Conservation (phyloP, 768 basidiomycete genomes). For the Gloeostereum incarnatum region DNA sequence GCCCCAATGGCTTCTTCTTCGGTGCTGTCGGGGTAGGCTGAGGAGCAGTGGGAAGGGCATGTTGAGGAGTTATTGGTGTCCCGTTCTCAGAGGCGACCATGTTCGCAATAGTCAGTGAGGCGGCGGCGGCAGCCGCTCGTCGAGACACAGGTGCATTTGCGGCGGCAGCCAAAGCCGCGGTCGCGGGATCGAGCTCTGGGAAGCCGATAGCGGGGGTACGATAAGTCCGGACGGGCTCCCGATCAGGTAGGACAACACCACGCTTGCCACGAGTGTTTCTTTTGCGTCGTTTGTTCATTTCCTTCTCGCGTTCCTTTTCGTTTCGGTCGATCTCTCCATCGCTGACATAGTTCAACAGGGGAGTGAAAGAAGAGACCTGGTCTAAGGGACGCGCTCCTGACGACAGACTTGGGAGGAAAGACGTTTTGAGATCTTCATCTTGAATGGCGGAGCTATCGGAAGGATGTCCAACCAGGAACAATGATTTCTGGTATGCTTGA, state of each 20-base stretch:
- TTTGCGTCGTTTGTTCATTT: slow-evolving; percentile 76
- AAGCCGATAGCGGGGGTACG: slow-evolving; percentile 84
- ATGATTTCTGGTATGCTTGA: slow-evolving; percentile 82
- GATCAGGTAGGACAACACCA: slow-evolving; percentile 81
- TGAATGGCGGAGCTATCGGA: slow-evolving; percentile 68
- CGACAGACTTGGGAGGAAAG: slow-evolving; percentile 78
- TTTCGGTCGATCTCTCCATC: slow-evolving; percentile 83
- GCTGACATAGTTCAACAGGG: slow-evolving; percentile 80
- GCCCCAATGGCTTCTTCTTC: slow-evolving; percentile 60
- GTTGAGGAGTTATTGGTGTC: slow-evolving; percentile 43
- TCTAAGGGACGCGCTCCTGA: slow-evolving; percentile 67
- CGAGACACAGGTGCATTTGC: slow-evolving; percentile 62
- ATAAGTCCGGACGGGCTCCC: slow-evolving; percentile 87
- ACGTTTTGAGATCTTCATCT: slow-evolving; percentile 86
- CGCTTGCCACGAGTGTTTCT: slow-evolving; percentile 75
- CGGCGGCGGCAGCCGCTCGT: slow-evolving; percentile 81
- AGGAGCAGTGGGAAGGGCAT: slow-evolving; percentile 23
- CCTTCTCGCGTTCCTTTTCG: slow-evolving; percentile 93
- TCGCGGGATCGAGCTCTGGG: slow-evolving; percentile 68
- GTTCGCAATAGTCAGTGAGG: slow-evolving; percentile 77
- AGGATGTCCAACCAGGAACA: slow-evolving; percentile 84
- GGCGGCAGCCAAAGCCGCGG: slow-evolving; percentile 54
- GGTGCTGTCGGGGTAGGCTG: slow-evolving; percentile 27
- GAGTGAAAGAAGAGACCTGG: slow-evolving; percentile 75
- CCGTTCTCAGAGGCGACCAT: slow-evolving; percentile 93